These are phyloP conservation scores for Gyromitra esculenta DNA, from an alignment of 2,329 filamentous ascomycete genomes.

Conservation along the genomic window DNA sequence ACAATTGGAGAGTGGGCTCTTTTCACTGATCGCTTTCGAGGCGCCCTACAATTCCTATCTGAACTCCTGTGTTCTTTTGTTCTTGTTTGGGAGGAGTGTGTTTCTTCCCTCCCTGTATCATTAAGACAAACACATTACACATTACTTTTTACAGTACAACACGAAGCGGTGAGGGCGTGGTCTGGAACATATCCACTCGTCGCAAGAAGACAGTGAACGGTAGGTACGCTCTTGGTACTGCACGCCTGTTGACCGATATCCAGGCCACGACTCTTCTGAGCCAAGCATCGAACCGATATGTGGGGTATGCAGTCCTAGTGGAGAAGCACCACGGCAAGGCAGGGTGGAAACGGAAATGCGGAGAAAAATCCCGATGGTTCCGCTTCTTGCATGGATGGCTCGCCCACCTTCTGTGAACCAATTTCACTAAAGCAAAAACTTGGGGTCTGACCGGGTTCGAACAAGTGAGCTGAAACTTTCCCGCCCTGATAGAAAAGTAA, in stretches of 20 bases:
- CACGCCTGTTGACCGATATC: slow-evolving; percentile 30
- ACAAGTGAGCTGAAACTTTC: slow-evolving; percentile 17
- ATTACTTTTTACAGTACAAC: slow-evolving; percentile 36
- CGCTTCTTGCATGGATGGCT: slow-evolving; percentile 22
- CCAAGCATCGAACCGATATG: slow-evolving; percentile 29
- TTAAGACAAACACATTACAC: slow-evolving; percentile 6
- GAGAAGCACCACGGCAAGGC: neutral
- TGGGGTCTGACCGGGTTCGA: slow-evolving; percentile 13
- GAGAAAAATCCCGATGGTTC: slow-evolving; percentile 34
- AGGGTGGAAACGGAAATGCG: slow-evolving; percentile 25
- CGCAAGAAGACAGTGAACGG: neutral
- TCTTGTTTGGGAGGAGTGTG: neutral
- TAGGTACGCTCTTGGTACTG: slow-evolving; percentile 18
- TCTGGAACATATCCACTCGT: slow-evolving; percentile 14
- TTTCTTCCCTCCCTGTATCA: neutral
- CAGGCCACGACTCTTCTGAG: slow-evolving; percentile 18
- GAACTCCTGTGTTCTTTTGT: neutral
- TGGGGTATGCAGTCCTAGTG: slow-evolving; percentile 23
- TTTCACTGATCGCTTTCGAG: neutral
- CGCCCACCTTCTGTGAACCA: slow-evolving; percentile 3
- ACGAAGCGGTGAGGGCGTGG: slow-evolving; percentile 24
- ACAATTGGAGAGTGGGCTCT: neutral
- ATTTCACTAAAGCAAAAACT: neutral
- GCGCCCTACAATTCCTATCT: slow-evolving; percentile 5
- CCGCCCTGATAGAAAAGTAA: neutral